These are phyloP conservation scores for Lasiosphaeriaceae sp. DNA, from an alignment of 495 filamentous ascomycete species.

Conservation along the genomic window DNA sequence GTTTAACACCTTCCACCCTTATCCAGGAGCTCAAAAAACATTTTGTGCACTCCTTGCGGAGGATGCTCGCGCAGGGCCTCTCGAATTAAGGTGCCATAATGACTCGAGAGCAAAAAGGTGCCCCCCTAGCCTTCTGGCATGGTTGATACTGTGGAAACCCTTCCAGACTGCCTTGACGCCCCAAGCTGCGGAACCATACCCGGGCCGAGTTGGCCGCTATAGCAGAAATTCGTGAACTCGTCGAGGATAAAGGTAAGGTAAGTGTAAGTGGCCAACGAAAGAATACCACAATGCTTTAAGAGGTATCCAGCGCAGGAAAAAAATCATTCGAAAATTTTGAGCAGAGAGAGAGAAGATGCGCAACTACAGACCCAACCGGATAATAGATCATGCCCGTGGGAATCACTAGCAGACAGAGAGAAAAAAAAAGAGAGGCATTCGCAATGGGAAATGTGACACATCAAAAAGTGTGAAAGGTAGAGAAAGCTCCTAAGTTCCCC, in stretches of 20 bases:
- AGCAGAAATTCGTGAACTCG: constrained; percentile 21
- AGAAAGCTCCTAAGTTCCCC: constrained; percentile 18
- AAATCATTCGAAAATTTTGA: constrained; percentile 31
- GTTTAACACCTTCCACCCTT: background rate
- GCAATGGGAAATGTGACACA: constrained; percentile 18
- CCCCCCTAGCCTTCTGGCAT: background rate
- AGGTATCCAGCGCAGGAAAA: constrained; percentile 29
- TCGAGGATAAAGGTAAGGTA: constrained; percentile 10
- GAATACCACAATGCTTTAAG: constrained; percentile 16
- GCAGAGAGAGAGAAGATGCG: constrained; percentile 23
- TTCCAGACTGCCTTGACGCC: background rate
- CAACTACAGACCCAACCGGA: constrained; percentile 16
- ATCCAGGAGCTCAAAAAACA: background rate
- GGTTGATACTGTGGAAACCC: background rate
- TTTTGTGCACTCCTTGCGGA: background rate
- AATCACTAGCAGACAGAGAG: constrained; percentile 19
- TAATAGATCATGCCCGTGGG: constrained; percentile 16
- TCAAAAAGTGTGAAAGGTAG: constrained; percentile 16
- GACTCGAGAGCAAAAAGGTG: background rate
- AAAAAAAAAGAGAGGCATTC: constrained; percentile 12
- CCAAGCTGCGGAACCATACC: background rate
- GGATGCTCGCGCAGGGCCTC: no score
- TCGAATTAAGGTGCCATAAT: no score
- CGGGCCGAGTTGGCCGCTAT: background rate
- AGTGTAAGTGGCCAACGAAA: constrained; percentile 10